These are phyloP conservation scores for Colletotrichum caudatum DNA, from an alignment of 2,329 filamentous ascomycete genomes.

Conservation along the genomic window DNA sequence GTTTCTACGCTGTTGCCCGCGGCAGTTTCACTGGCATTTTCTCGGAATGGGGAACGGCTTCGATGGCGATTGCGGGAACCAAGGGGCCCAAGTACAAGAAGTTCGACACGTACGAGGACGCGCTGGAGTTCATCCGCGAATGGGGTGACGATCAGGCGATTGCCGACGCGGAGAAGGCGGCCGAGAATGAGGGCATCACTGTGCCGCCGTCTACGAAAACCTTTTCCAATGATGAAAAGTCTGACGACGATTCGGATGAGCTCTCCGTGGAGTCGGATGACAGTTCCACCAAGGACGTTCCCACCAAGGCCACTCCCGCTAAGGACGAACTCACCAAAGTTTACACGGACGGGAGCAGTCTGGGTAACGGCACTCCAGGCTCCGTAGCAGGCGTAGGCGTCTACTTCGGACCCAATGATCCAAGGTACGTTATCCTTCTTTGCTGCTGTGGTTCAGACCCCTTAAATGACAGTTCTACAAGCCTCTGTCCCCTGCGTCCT, in stretches of 20 bases:
- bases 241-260: constrained; percentile 56
- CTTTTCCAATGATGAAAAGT: constrained; percentile 24
- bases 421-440: constrained; percentile 56
- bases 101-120: constrained; percentile 76
- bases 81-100: constrained; percentile 78
- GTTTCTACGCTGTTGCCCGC: constrained; percentile 72
- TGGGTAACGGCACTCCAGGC: constrained; percentile 67
- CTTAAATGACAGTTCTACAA: neutral
- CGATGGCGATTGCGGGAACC: constrained; percentile 79
- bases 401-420: constrained; percentile 69
- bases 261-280: constrained; percentile 45
- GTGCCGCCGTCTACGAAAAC: constrained; percentile 20
- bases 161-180: constrained; percentile 43
- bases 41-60: constrained; percentile 75
- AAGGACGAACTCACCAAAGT: constrained; percentile 55
- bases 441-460: neutral
- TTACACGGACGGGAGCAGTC: constrained; percentile 74
- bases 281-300: constrained; percentile 47
- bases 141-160: constrained; percentile 60
- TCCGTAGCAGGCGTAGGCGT: constrained; percentile 72
- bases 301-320: constrained; percentile 43
- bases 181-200: constrained; percentile 8
- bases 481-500: neutral
- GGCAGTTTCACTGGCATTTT: constrained; percentile 71
- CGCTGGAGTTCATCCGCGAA: constrained; percentile 78